Evolutionary conservation across 192 early-diverging fungal species (phyloP).

Genomic region (Phlyctochytrium planicorne): DNA sequence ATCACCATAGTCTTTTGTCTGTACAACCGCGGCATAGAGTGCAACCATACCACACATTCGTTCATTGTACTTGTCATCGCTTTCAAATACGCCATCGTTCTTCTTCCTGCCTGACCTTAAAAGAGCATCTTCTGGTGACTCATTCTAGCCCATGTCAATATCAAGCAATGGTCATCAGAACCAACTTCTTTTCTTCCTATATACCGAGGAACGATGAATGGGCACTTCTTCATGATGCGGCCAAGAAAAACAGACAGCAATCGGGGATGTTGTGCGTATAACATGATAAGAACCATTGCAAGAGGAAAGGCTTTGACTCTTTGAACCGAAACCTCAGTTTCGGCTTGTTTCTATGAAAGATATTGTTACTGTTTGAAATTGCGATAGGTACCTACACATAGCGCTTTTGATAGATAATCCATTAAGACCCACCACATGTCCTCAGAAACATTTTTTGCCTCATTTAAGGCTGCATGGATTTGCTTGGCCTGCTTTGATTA

Average conservation of each 20-base stretch:
- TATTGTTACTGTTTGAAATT: background rate
- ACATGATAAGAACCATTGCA: conserved; percentile 59
- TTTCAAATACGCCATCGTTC: conserved; percentile 45
- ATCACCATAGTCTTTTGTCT: conserved; percentile 46
- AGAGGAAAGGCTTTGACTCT: conserved; percentile 61
- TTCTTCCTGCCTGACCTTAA: conserved; percentile 45
- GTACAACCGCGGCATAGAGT: conserved; percentile 68
- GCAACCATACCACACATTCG: conserved; percentile 67
- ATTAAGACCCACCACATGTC: conserved; percentile 28
- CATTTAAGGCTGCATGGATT: conserved; percentile 17
- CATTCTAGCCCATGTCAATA: conserved; percentile 26
- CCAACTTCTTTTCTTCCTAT: conserved; percentile 47
- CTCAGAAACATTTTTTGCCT: conserved; percentile 6
- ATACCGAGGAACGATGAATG: conserved; percentile 69
- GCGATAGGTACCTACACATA: conserved; percentile 45
- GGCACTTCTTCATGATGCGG: conserved; percentile 66
- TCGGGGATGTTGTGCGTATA: conserved; percentile 54
- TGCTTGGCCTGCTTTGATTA: conserved; percentile 8
- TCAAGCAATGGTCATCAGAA: background rate
- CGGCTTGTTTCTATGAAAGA: conserved; percentile 66
- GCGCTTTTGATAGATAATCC: conserved; percentile 54
- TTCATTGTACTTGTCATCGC: conserved; percentile 59
- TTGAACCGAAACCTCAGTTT: conserved; percentile 65
- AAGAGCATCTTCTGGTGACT: conserved; percentile 38
- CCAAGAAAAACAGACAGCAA: conserved; percentile 64